Percentiles rank a stretch among this genome's conserved stretches.
Evolutionary conservation across 148 eudicot genomes (phyloP).

Genomic region (Silene latifolia): DNA sequence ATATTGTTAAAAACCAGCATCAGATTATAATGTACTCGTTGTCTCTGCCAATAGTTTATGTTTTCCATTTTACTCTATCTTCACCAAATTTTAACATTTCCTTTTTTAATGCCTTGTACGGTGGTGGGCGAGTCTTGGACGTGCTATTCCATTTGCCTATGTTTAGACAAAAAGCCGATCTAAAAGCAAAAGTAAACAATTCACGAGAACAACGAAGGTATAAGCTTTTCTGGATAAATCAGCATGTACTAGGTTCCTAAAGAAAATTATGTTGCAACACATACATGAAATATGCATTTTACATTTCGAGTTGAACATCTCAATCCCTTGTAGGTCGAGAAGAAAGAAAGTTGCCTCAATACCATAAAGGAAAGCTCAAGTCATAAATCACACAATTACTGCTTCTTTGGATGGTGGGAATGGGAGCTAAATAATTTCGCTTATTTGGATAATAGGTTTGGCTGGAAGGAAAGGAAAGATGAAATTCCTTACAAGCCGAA

Average conservation of each 20-base stretch:
- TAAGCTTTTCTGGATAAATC: background rate
- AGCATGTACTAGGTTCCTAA: background rate
- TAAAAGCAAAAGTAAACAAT: background rate
- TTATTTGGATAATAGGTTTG: background rate
- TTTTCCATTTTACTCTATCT: background rate
- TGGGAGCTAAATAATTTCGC: background rate
- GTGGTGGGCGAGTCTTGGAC: background rate
- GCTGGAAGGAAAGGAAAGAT: background rate
- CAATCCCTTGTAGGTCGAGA: background rate
- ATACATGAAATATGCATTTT: background rate
- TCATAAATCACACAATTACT: background rate
- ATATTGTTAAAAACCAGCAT: background rate
- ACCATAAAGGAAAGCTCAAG: background rate
- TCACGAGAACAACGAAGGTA: background rate
- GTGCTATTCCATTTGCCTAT: background rate
- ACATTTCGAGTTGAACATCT: background rate
- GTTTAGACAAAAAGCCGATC: background rate
- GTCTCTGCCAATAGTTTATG: background rate
- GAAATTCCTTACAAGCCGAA: background rate
- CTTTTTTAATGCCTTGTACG: background rate
- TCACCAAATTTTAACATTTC: no score
- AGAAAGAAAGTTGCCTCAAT: background rate
- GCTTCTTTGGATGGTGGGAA: background rate
- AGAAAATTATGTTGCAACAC: background rate
- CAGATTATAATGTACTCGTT: background rate